Evolutionary conservation across 1,139 yeast genomes (phyloP), one percentile per base, ranked within the genome.

Genomic region (Yamadazyma buinensis): DNA sequence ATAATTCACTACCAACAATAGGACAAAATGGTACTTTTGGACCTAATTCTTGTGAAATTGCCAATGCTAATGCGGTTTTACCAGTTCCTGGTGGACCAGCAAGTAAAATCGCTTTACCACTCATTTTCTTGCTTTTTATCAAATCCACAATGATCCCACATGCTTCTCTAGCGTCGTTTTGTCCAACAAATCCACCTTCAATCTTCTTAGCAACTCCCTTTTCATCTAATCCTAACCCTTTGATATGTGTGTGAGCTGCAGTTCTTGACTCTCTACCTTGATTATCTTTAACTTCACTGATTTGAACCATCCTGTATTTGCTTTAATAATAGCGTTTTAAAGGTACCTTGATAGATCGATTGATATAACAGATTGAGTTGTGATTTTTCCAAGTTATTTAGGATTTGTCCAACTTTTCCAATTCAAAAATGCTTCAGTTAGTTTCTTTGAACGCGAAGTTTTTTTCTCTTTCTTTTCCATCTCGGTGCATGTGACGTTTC

Each of bases 81-180:
- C 98, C 98, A 4, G 97, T 90, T 3, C 97, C 97, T 13, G 98
- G 97, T 4, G 95, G 95, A 41, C 98, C 98, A 0, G 98, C 97
- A 36, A 92, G 70, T 42, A 92, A 64, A 31, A 92, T 80, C n/a
- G 97, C 98, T 56, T 88, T 86, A 20, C 98, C 98, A 37, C 95
- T 83, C 86, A 92, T 84, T 59, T 83, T 88, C 55, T 86, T 87
- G 26, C 92, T 84, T 62, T 88, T 90, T 64, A 92, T 88, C 53
- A 92, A 69, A 60, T 92, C 98, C 24, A 92, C 97, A 44, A 92
- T 77, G 35, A 94, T 82, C 42, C 98, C 98, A 58, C 97, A 90
- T 1, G 97, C 97, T 62, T 92, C 98, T 58, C 98, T 77, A 11
- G 99, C 98, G 48, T 82, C 87, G 10, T 73, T 72, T 60, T 92